These are phyloP conservation scores for Wickerhamiella shivajii DNA, from an alignment of 805 yeast species.

Conservation along the genomic window DNA sequence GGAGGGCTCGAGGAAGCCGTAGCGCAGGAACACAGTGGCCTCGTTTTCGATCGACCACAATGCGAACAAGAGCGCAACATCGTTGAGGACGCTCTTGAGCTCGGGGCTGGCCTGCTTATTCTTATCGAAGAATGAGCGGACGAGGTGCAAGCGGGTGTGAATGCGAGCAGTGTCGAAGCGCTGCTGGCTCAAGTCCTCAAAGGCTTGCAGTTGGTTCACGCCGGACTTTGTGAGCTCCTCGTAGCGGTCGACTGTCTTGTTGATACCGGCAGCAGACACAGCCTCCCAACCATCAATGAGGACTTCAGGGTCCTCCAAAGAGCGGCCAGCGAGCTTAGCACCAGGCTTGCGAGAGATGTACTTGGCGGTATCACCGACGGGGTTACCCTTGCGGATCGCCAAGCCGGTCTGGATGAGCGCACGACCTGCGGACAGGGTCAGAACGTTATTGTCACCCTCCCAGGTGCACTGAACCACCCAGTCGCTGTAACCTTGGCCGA, in stretches of 20 bases:
- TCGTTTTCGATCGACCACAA: conserved; percentile 50
- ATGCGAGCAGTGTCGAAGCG: conserved; percentile 29
- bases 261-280: conserved; percentile 24
- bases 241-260: conserved; percentile 23
- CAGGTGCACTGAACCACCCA: conserved; percentile 98
- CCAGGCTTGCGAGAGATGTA: conserved; percentile 11
- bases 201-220: conserved; percentile 21
- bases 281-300: conserved; percentile 27
- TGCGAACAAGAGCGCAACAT: conserved; percentile 31
- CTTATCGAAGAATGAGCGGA: conserved; percentile 21
- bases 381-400: conserved; percentile 29
- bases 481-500: conserved; percentile 76
- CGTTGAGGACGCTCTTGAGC: conserved; percentile 11
- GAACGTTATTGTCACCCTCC: conserved; percentile 92
- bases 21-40: conserved; percentile 57
- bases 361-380: conserved; percentile 30
- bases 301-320: conserved; percentile 19
- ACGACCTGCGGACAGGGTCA: conserved; percentile 74
- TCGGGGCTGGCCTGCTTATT: conserved; percentile 11
- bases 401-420: conserved; percentile 43
- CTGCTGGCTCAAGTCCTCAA: conserved; percentile 28
- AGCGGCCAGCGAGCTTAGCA: conserved; percentile 15
- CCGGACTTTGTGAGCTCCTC: conserved; percentile 18
- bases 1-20: conserved; percentile 36
- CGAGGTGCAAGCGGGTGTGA: conserved; percentile 27